Conservation (phyloP, 2,329 filamentous ascomycete genomes). For the Pseudocercospora vitis region DNA sequence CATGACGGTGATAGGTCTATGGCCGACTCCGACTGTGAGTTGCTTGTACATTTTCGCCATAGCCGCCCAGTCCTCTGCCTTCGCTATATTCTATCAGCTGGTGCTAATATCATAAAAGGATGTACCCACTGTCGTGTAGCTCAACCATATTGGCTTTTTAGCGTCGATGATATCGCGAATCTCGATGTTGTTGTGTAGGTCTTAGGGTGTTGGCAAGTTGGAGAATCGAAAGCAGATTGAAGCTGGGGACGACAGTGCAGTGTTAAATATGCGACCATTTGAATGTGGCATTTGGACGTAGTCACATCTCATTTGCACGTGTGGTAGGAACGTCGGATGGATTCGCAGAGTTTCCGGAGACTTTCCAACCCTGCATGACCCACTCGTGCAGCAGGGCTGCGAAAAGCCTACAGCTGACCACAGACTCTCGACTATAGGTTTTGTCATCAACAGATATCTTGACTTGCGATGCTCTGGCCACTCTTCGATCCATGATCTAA, state of each 20-base stretch:
- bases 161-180: too few relatives aligned
- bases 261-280: too few relatives aligned
- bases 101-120: not conserved
- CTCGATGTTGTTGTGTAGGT: too few relatives aligned
- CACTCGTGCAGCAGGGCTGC: not conserved
- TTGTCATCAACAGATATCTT: too few relatives aligned
- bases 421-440: too few relatives aligned
- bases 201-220: not conserved
- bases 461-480: too few relatives aligned
- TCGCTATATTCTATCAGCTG: conserved; percentile 3
- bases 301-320: too few relatives aligned
- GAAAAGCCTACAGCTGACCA: not conserved
- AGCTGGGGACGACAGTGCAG: too few relatives aligned
- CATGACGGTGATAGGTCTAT: conserved; percentile 27
- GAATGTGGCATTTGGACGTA: too few relatives aligned
- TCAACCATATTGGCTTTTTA: not conserved
- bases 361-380: conserved; percentile 1
- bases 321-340: not conserved
- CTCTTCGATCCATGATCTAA: too few relatives aligned
- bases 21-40: conserved; percentile 21
- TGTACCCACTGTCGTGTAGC: not conserved
- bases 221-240: not conserved
- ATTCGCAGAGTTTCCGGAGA: conserved; percentile 6
- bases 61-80: conserved; percentile 29
- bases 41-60: conserved; percentile 29